phyloP scores from a whole-genome alignment of 345 rosid species.

The Brassica napus region Da-Ae NC_063447.1:3604001-3604500 shows the following conservation, averaged over 20 bases:
- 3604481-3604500: neutral
- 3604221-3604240: slow-evolving; percentile 87
- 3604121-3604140: too few species aligned
- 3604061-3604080: slow-evolving; percentile 87
- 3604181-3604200: slow-evolving; percentile 70
- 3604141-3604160: slow-evolving; percentile 1
- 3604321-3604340: neutral
- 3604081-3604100: slow-evolving; percentile 36
- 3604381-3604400: neutral
- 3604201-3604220: slow-evolving; percentile 46
- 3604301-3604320: neutral
- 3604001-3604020: slow-evolving; percentile 67
- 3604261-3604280: slow-evolving; percentile 95
- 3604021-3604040: slow-evolving; percentile 64
- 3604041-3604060: slow-evolving; percentile 92
- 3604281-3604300: slow-evolving; percentile 86
- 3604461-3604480: neutral
- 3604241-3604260: slow-evolving; percentile 87
- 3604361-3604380: neutral
- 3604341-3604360: neutral
- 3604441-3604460: neutral
- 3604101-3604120: slow-evolving; percentile 1
- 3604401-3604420: neutral
- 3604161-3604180: slow-evolving; percentile 16
- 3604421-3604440: neutral